phyloP scores from a whole-genome alignment of 176 grass and related monocot species.

The Oryza rufipogon region DNA sequence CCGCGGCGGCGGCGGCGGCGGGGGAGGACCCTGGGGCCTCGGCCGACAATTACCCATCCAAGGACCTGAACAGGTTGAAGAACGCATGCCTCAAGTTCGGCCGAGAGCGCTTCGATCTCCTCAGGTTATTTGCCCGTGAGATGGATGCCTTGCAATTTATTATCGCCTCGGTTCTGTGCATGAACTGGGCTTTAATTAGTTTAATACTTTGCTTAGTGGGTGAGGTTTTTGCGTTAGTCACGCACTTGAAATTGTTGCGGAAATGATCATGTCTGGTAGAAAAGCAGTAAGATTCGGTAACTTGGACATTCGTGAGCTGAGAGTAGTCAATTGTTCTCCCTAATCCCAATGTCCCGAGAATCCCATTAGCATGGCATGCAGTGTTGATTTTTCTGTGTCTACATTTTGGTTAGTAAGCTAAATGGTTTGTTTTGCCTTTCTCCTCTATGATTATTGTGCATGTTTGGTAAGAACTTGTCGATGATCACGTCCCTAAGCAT shows the following conservation, averaged over 20 bases:
- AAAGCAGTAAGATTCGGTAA: neutral
- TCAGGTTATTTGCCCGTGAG: conserved; percentile 49
- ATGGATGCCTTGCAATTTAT: conserved; percentile 4
- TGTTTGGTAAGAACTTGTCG: neutral
- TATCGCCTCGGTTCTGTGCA: neutral
- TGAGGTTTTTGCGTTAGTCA: neutral
- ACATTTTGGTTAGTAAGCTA: neutral
- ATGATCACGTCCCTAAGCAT: neutral
- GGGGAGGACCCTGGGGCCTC: neutral
- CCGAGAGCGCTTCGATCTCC: conserved; percentile 81
- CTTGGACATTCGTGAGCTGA: neutral
- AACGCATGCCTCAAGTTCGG: conserved; percentile 94
- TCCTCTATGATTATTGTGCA: neutral
- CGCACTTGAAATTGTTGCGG: neutral
- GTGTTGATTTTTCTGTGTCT: neutral
- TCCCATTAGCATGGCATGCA: neutral
- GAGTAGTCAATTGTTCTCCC: neutral
- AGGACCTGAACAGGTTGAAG: conserved; percentile 69
- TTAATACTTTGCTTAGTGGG: neutral
- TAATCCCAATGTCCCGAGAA: neutral
- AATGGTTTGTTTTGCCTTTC: conserved; percentile 1
- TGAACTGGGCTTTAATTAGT: neutral
- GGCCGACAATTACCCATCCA: conserved; percentile 20
- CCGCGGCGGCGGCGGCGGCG: too few relatives aligned
- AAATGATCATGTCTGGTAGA: conserved; percentile 6